Evolutionary conservation across 768 basidiomycete genomes (phyloP).

Genomic region (Lentinula edodes): DNA sequence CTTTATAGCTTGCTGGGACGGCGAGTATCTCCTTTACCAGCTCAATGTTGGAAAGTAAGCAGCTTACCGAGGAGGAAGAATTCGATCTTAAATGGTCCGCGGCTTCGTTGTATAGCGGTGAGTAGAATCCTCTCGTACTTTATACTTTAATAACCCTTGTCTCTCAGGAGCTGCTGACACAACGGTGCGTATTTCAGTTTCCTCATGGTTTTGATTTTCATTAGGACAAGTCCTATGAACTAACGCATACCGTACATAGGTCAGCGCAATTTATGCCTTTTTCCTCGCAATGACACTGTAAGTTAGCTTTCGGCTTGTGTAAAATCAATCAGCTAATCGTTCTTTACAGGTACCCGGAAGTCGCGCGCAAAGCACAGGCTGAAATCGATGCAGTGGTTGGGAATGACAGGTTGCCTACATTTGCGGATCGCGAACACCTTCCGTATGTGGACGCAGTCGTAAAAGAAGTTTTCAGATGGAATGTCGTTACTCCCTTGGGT

Average conservation of each 20-base stretch:
- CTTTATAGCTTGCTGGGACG: constrained; percentile 49
- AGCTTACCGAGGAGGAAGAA: constrained; percentile 49
- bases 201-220: not conserved
- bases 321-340: constrained; percentile 18
- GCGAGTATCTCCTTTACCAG: constrained; percentile 55
- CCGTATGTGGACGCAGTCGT: constrained; percentile 58
- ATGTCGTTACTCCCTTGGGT: constrained; percentile 42
- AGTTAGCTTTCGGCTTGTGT: not conserved
- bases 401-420: constrained; percentile 53
- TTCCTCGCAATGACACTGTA: constrained; percentile 54
- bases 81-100: constrained; percentile 63
- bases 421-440: constrained; percentile 49
- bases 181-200: constrained; percentile 22
- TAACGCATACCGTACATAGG: constrained; percentile 27
- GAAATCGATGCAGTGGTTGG: constrained; percentile 61
- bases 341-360: constrained; percentile 58
- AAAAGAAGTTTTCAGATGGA: constrained; percentile 54
- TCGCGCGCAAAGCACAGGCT: constrained; percentile 51
- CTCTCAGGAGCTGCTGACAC: constrained; percentile 53
- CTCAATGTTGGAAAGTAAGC: constrained; percentile 46
- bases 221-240: not conserved
- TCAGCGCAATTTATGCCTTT: constrained; percentile 57
- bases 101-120: constrained; percentile 51
- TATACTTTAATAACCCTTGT: not conserved
- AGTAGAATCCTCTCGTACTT: constrained; percentile 9